Base-by-base conservation (phyloP, 176 grass and related monocot genomes). In the Bonia amplexicaulis region DNA sequence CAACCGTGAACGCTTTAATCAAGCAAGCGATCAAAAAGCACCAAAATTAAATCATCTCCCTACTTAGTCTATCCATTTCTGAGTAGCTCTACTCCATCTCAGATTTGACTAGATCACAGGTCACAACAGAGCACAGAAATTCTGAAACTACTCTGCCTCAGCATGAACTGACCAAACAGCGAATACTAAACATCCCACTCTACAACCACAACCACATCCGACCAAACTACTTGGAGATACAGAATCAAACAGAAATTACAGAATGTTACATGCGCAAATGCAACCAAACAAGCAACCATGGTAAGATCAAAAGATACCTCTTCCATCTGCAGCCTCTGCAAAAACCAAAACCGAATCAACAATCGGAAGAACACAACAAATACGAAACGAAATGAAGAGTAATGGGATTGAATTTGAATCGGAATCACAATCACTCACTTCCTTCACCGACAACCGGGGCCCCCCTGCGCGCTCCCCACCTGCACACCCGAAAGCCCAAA, bases 251-350 rank as follows among this genome's bases (percentile, higher is more conserved):
- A 16, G 33, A 20, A 55, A 22, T 54, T 4, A 2, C 45, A 47
- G 2, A 57, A 22, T 17, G 57, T 7, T 10, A 9, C 61, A 44
- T 53, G 48, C 14, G 48, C 48, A 51, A 16, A 65, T 55, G 20
- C n/a, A 72, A 51, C 4, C 48, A 51, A 51, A 51, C 48, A 51
- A 16, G 48, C 48, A 51, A 51, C 4, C 48, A 51, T 51, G 48
- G 48, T 16, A 16, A 16, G 14, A 51, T 51, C 14, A 22, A 26
- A 58, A 70, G 59, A 71, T 87, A 91, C 92, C 87, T 94, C 92
- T 74, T 85, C 62, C n/a, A 58, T n/a, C 58, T 65, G 84, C 55
- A 78, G n/a, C 13, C 64, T 82, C 93, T 86, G 90, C 61, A 16
- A 19, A 23, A 51, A 54, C 3, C 60, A 69, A 44, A 46, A 40